A percentile compares a stretch with the other conserved stretches of the same genome.
phyloP scores from a whole-genome alignment of 2,329 filamentous ascomycete genomes.

The Exophiala aquamarina region DNA sequence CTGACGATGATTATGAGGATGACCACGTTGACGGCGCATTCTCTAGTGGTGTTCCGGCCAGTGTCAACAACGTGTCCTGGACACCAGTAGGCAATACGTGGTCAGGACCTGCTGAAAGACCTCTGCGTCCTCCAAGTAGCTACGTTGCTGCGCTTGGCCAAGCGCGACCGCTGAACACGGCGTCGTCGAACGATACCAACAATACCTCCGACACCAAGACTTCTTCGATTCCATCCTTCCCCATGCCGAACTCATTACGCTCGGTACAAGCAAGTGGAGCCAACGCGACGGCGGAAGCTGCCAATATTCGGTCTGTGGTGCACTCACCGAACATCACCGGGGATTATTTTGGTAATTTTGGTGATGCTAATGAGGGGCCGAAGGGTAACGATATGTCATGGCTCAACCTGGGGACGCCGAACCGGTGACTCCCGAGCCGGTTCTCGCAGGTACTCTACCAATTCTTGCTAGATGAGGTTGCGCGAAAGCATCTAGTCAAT shows the following conservation, averaged over 20 bases:
- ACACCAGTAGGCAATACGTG: slow-evolving; percentile 27
- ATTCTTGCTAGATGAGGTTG: slow-evolving; percentile 29
- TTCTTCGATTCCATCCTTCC: slow-evolving; percentile 27
- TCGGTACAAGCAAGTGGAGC: slow-evolving; percentile 6
- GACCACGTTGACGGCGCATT: slow-evolving; percentile 29
- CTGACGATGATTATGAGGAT: slow-evolving; percentile 34
- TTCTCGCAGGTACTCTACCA: slow-evolving; percentile 28
- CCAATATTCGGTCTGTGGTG: too few species aligned
- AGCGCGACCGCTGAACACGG: slow-evolving; percentile 29
- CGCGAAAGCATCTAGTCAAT: slow-evolving; percentile 21
- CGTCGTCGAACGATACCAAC: slow-evolving; percentile 15
- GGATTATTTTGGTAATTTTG: slow-evolving; percentile 23
- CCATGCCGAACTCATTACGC: slow-evolving; percentile 24
- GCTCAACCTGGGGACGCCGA: slow-evolving; percentile 28
- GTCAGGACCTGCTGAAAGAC: slow-evolving; percentile 29
- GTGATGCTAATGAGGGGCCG: slow-evolving; percentile 5
- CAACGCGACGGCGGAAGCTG: not conserved
- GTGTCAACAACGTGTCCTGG: slow-evolving; percentile 31
- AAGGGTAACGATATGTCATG: slow-evolving; percentile 29
- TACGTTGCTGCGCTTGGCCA: slow-evolving; percentile 42
- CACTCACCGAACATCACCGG: not conserved
- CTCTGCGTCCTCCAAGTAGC: slow-evolving; percentile 40
- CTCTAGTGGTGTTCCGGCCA: slow-evolving; percentile 32
- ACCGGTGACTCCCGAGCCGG: slow-evolving; percentile 22
- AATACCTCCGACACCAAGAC: slow-evolving; percentile 13